These are phyloP conservation scores for Handroanthus guayacan DNA, from an alignment of 257 asterid species.

Conservation along the genomic window DNA sequence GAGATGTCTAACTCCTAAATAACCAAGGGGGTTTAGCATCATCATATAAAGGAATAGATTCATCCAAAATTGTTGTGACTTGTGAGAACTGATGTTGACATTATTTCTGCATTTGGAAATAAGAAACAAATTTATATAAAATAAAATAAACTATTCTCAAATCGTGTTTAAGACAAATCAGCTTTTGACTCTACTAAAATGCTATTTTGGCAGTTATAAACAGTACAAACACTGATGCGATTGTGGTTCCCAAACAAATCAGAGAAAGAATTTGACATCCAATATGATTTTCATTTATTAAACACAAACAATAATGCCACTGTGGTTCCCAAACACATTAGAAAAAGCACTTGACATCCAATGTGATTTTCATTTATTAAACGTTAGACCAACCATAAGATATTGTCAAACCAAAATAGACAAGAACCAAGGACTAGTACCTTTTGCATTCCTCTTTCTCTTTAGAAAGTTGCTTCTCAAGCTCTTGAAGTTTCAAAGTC, in stretches of 20 bases:
- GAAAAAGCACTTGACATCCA: constrained; percentile 29
- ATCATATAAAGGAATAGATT: not conserved
- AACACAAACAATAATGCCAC: not conserved
- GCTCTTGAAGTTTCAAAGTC: constrained; percentile 60
- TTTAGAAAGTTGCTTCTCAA: constrained; percentile 68
- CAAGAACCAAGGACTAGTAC: constrained; percentile 42
- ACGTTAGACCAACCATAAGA: not conserved
- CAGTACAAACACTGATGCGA: not conserved
- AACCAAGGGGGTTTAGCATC: not conserved
- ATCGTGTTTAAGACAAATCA: not conserved
- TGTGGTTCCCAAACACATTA: no score
- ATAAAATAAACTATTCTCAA: not conserved
- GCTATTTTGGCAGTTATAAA: not conserved
- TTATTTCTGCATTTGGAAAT: constrained; percentile 14
- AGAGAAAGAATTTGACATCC: constrained; percentile 24
- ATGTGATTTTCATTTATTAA: constrained; percentile 3
- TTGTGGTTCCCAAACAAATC: constrained; percentile 3
- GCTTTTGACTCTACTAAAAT: constrained; percentile 2
- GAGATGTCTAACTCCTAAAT: constrained; percentile 20
- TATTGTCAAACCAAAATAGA: constrained; percentile 23
- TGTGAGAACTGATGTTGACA: not conserved
- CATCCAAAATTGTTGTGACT: not conserved
- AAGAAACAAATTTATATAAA: not conserved
- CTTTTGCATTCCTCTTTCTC: constrained; percentile 84
- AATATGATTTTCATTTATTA: constrained; percentile 2